Percentiles rank a stretch among this genome's conserved stretches.
Conservation (phyloP, 306 rosid species). For the Ceratonia siliqua region DNA sequence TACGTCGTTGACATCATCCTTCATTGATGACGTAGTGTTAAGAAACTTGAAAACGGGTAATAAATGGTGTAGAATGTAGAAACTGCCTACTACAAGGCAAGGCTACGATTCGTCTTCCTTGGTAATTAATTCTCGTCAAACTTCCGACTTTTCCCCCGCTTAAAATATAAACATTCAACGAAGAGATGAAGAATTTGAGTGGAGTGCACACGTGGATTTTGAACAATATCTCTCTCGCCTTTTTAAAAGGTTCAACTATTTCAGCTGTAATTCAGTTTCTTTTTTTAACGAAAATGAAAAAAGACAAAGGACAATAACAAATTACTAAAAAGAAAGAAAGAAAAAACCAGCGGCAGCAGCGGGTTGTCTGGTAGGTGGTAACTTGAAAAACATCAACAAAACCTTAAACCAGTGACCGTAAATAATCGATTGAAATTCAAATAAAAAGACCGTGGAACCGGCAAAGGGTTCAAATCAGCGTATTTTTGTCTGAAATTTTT, state of each 20-base stretch:
- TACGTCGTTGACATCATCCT: neutral
- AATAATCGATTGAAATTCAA: neutral
- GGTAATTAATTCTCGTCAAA: too few relatives aligned
- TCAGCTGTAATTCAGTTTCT: too few relatives aligned
- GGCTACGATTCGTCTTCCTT: too few relatives aligned
- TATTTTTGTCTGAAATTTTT: neutral
- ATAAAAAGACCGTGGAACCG: neutral
- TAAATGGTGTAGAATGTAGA: too few relatives aligned
- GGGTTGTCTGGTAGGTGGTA: neutral
- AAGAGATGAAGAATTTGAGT: neutral
- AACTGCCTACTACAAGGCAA: neutral
- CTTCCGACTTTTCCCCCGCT: neutral
- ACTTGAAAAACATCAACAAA: neutral
- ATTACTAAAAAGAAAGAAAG: too few relatives aligned
- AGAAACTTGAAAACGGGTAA: too few relatives aligned
- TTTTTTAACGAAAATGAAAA: too few relatives aligned
- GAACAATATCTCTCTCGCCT: neutral
- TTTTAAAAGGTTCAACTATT: neutral
- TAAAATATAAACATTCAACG: neutral
- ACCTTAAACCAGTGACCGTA: neutral
- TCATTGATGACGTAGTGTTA: too few relatives aligned
- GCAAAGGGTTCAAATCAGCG: neutral
- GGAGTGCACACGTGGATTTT: constrained; percentile 8
- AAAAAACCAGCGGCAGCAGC: too few relatives aligned
- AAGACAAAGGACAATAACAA: too few relatives aligned